Conservation (phyloP, 2,329 filamentous ascomycete species). For the Stemphylium vesicarium region DNA sequence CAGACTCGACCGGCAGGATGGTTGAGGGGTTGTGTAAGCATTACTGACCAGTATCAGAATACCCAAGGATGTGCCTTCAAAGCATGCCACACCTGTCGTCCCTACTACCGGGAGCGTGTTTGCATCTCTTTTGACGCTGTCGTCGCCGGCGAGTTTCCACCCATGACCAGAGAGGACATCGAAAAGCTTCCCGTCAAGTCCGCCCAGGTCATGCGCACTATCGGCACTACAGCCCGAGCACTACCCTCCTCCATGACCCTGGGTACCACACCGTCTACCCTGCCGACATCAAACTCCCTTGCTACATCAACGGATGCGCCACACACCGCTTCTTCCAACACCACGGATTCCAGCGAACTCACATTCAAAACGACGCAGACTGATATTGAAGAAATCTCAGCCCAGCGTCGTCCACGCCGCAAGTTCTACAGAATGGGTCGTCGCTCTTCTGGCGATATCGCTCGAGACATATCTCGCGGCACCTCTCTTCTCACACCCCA, state of each 20-base stretch:
- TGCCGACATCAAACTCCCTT: constrained; percentile 15
- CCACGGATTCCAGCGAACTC: constrained; percentile 29
- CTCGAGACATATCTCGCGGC: constrained; percentile 22
- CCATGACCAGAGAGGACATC: constrained; percentile 42
- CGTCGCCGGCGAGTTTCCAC: constrained; percentile 44
- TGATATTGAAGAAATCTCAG: constrained; percentile 33
- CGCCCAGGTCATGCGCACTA: constrained; percentile 41
- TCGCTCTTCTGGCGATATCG: constrained; percentile 29
- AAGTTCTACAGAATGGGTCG: constrained; percentile 41
- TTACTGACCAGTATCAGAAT: background rate
- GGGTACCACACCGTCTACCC: constrained; percentile 10
- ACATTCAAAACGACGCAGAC: constrained; percentile 44
- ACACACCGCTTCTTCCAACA: constrained; percentile 19
- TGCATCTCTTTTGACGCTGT: constrained; percentile 55
- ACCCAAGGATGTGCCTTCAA: constrained; percentile 49
- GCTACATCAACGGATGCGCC: constrained; percentile 19
- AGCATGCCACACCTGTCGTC: constrained; percentile 59
- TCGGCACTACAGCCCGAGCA: constrained; percentile 29
- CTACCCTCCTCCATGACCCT: background rate
- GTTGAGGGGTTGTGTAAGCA: no score
- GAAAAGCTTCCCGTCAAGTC: constrained; percentile 46
- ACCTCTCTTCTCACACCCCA: constrained; percentile 28
- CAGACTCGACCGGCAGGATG: background rate
- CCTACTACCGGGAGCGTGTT: constrained; percentile 56
- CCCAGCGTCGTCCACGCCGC: constrained; percentile 29